Evolutionary conservation across 2,329 filamentous ascomycete genomes (phyloP), one percentile per base, ranked within the genome.

Genomic region (Pseudonectria foliicola): DNA sequence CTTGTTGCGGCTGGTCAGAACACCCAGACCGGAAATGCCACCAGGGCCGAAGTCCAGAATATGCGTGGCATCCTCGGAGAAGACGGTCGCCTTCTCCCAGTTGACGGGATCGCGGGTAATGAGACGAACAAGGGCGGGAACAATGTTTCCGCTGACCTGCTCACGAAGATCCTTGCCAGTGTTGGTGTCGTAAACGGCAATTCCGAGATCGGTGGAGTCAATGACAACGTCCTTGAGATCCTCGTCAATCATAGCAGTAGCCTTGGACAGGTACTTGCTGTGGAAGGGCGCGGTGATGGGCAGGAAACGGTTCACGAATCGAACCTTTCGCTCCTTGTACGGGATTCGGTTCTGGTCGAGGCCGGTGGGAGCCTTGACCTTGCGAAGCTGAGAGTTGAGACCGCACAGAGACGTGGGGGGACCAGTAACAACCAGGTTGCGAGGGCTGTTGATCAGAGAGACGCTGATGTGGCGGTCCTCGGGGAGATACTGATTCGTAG

Each of bases 201-300:
- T 90, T 24, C 75, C 83, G 13, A 98, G 73, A 25, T 77, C 74
- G 37, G 75, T 75, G 37, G 79, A 75, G 35, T 85, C 74, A 37
- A 96, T 90, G 35, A 73, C 67, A 46, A 96, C 70, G 47, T 89
- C 76, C 61, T 86, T 86, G 42, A 98, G 71, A 57, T 98, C 93
- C 51, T 90, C 80, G 36, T 89, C 77, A 43, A 98, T 87, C 50
- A 88, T 73, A 40, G 80, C 75, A 16, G 85, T 87, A 2, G 92
- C 90, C 47, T 88, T 80, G 15, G 74, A 70, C 12, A 98, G 78
- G 58, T 96, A 95, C 42, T 87, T 82, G 73, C 92, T 98, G 72
- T 98, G 92, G 74, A 98, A 98, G 4, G 92, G 93, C 8, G 92
- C 88, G 1, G 90, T 95, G 61, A 98, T 98, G 30, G 92, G 93